A percentile compares a stretch with the other conserved stretches of the same genome.
Conservation (phyloP, 495 filamentous ascomycete species). For the Lichina pygmaea region DNA sequence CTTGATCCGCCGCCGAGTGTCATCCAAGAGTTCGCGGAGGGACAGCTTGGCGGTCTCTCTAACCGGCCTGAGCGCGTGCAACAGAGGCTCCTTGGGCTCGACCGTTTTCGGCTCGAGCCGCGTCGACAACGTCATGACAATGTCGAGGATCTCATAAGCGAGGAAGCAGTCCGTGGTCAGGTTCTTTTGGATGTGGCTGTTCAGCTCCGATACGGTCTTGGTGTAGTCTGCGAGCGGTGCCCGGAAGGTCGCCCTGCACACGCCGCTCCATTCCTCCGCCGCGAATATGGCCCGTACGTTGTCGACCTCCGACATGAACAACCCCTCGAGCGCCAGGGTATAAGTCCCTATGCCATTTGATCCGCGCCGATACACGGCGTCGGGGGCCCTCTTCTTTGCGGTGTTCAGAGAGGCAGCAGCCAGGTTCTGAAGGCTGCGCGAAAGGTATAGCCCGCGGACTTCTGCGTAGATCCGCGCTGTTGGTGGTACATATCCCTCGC, state of each 20-base stretch:
- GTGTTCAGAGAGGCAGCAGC: slow-evolving; percentile 73
- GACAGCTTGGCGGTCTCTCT: slow-evolving; percentile 78
- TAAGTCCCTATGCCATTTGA: slow-evolving; percentile 85
- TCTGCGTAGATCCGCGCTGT: slow-evolving; percentile 55
- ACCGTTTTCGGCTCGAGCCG: slow-evolving; percentile 59
- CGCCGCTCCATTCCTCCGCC: slow-evolving; percentile 53
- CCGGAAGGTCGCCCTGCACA: slow-evolving; percentile 52
- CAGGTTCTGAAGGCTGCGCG: slow-evolving; percentile 51
- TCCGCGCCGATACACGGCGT: slow-evolving; percentile 68
- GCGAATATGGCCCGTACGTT: slow-evolving; percentile 65
- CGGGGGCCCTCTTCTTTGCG: slow-evolving; percentile 48
- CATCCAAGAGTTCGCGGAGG: slow-evolving; percentile 60
- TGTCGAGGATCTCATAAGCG: slow-evolving; percentile 85
- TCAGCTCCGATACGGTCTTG: slow-evolving; percentile 67
- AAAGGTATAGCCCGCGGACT: slow-evolving; percentile 61
- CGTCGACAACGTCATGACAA: slow-evolving; percentile 56
- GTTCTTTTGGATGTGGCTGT: slow-evolving; percentile 64
- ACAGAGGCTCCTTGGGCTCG: slow-evolving; percentile 58
- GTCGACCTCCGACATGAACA: slow-evolving; percentile 69
- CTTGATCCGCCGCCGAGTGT: slow-evolving; percentile 43
- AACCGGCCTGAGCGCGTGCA: slow-evolving; percentile 66
- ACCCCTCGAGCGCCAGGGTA: slow-evolving; percentile 57
- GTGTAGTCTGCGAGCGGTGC: slow-evolving; percentile 52
- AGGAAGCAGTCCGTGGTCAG: slow-evolving; percentile 85
- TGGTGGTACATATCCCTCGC: slow-evolving; percentile 5